A percentile compares a stretch with the other conserved stretches of the same genome.
Conservation (phyloP, 2,329 filamentous ascomycete species). For the Fragosphaeria purpurea region DNA sequence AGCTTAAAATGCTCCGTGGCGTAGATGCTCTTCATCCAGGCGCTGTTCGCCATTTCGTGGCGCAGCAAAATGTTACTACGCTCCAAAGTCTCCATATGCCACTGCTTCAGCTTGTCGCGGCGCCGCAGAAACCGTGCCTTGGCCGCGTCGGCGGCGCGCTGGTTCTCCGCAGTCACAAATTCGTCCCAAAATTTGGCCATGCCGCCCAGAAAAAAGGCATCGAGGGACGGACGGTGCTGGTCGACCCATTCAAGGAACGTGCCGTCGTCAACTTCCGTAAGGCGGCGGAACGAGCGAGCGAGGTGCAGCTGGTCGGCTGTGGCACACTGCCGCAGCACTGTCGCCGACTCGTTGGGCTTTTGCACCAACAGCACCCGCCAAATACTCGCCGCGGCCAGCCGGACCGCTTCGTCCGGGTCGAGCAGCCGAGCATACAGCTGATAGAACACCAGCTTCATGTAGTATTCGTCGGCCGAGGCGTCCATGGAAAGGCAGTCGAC, state of each 20-base stretch:
- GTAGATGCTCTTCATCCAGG: slow-evolving; percentile 95
- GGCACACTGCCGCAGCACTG: slow-evolving; percentile 63
- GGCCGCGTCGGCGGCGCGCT: slow-evolving; percentile 65
- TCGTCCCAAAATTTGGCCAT: slow-evolving; percentile 80
- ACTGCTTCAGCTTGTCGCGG: slow-evolving; percentile 71
- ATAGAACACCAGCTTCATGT: slow-evolving; percentile 81
- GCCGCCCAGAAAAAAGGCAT: slow-evolving; percentile 70
- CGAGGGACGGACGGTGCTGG: slow-evolving; percentile 65
- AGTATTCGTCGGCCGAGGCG: slow-evolving; percentile 59
- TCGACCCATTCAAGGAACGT: slow-evolving; percentile 85
- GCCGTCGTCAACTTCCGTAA: slow-evolving; percentile 82
- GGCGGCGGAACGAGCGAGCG: slow-evolving; percentile 66
- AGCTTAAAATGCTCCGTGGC: slow-evolving; percentile 86
- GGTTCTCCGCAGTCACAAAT: slow-evolving; percentile 76
- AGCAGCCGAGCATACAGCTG: slow-evolving; percentile 84
- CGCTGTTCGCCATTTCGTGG: slow-evolving; percentile 78
- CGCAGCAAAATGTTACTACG: slow-evolving; percentile 63
- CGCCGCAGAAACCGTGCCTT: slow-evolving; percentile 61
- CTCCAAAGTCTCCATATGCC: slow-evolving; percentile 60
- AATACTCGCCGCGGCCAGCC: slow-evolving; percentile 68
- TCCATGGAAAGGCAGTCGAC: slow-evolving; percentile 59
- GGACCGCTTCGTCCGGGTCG: slow-evolving; percentile 55
- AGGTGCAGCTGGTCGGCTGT: slow-evolving; percentile 59
- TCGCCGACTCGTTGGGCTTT: slow-evolving; percentile 72
- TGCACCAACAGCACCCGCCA: slow-evolving; percentile 92